Conservation (phyloP, 768 basidiomycete genomes). For the Grammothele lineata region DNA sequence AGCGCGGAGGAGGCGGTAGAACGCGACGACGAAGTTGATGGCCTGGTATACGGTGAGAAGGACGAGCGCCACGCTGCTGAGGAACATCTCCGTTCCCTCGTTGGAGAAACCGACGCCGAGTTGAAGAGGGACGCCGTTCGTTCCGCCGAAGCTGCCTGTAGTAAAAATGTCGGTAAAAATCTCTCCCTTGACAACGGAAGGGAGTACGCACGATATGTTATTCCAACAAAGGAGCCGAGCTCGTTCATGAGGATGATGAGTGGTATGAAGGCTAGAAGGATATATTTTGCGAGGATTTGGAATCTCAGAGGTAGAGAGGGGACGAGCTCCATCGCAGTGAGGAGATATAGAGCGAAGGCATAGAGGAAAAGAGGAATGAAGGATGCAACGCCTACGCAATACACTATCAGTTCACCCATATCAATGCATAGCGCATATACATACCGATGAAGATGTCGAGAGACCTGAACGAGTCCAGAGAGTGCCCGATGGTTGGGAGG, state of each 20-base stretch:
- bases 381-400: constrained; percentile 43
- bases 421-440: constrained; percentile 19
- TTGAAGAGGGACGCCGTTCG: constrained; percentile 1
- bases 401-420: no score
- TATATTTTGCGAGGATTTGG: constrained; percentile 38
- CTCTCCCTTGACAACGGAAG: not conserved
- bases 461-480: constrained; percentile 41
- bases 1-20: constrained; percentile 51
- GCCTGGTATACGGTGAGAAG: constrained; percentile 56
- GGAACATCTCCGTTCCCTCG: constrained; percentile 44
- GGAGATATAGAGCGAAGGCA: constrained; percentile 55
- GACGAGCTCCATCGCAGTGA: constrained; percentile 49
- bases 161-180: not conserved
- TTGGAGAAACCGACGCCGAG: constrained; percentile 39
- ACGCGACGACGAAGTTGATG: constrained; percentile 51
- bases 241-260: constrained; percentile 51
- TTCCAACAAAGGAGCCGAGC: constrained; percentile 60
- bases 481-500: constrained; percentile 45
- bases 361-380: constrained; percentile 65
- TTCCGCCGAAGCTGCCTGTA: constrained; percentile 6
- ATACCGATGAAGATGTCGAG: constrained; percentile 62
- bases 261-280: constrained; percentile 52
- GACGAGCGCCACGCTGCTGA: constrained; percentile 57
- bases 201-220: constrained; percentile 47
- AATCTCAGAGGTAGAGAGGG: constrained; percentile 48